Percentiles rank a stretch among this genome's conserved stretches.
Conservation (phyloP, 495 filamentous ascomycete genomes). For the Tuber calosporum region DNA sequence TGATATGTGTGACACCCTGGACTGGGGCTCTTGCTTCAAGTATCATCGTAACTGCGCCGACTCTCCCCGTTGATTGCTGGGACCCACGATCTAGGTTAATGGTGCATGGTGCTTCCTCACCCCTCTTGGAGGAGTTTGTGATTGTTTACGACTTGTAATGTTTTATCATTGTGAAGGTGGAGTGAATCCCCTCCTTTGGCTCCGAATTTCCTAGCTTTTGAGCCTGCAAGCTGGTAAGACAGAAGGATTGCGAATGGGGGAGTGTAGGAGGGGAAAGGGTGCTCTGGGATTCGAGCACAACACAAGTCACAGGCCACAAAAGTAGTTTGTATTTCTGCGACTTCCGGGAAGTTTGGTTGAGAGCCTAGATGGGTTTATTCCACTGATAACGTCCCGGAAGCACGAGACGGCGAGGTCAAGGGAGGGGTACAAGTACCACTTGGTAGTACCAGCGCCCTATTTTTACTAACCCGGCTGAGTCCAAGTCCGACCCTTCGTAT, state of each 20-base stretch:
- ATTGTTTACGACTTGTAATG: not conserved
- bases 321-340: not conserved
- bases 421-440: not conserved
- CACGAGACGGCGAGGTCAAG: not conserved
- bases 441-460: not conserved
- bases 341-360: not conserved
- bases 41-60: not conserved
- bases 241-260: not conserved
- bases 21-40: not conserved
- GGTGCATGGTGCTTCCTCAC: not conserved
- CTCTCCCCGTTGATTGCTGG: not conserved
- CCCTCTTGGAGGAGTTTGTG: not conserved
- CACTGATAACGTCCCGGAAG: not conserved
- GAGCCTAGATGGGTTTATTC: not conserved
- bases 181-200: not conserved
- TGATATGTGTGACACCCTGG: not conserved
- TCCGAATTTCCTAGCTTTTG: not conserved
- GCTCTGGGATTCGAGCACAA: not conserved
- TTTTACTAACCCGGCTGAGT: not conserved
- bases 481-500: not conserved
- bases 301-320: not conserved
- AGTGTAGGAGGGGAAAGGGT: not conserved
- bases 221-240: not conserved
- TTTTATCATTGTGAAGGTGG: not conserved
- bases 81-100: not conserved